phyloP scores from a whole-genome alignment of 495 filamentous ascomycete species.

The Filosporella fistucella region DNA sequence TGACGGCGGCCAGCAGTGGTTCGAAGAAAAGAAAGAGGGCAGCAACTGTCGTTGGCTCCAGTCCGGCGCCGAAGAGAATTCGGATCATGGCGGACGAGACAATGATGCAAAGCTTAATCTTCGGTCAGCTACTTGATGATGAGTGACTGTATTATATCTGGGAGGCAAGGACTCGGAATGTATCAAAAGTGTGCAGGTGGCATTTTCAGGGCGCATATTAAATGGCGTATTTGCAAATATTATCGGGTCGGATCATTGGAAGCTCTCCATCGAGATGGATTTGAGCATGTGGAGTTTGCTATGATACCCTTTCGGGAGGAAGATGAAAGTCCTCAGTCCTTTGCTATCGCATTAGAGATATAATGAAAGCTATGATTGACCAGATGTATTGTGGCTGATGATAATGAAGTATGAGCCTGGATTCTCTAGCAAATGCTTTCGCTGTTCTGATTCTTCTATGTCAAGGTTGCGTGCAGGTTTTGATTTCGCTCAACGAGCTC shows the following conservation, averaged over 20 bases:
- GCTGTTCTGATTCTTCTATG: too few species aligned
- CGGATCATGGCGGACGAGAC: constrained; percentile 75
- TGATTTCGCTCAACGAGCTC: too few species aligned
- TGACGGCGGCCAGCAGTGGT: constrained; percentile 11
- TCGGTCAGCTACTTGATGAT: constrained; percentile 67
- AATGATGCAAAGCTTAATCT: constrained; percentile 88
- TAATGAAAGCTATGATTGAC: too few species aligned
- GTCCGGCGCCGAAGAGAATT: constrained; percentile 28
- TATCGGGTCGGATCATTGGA: not conserved
- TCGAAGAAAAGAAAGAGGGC: constrained; percentile 46
- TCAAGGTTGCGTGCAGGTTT: too few species aligned
- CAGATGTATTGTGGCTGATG: too few species aligned
- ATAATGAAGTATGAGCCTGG: too few species aligned
- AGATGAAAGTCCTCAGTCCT: not conserved
- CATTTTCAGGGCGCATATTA: not conserved
- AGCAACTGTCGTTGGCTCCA: constrained; percentile 11
- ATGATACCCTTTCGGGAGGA: not conserved
- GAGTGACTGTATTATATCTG: not conserved
- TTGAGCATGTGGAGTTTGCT: not conserved
- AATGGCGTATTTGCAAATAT: not conserved
- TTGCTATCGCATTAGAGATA: too few species aligned
- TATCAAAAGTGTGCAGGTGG: not conserved
- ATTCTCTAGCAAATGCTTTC: too few species aligned
- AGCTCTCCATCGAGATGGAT: not conserved
- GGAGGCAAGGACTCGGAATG: not conserved